A percentile compares a stretch with the other conserved stretches of the same genome.
phyloP scores from a whole-genome alignment of 164 flowering plant genomes.

The Chloranthus sessilifolius region DNA sequence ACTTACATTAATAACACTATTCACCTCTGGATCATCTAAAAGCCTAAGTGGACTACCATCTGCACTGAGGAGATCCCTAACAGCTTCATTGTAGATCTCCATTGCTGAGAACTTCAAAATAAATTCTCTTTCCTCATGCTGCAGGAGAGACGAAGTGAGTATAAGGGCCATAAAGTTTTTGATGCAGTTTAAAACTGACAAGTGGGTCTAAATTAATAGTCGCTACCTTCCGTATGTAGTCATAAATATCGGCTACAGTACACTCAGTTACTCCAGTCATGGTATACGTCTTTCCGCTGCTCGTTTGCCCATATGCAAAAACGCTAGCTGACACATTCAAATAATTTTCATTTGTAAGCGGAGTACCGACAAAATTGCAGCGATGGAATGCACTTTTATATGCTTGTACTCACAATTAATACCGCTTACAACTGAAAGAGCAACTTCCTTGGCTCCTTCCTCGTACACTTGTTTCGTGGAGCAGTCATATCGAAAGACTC shows the following conservation, averaged over 20 bases:
- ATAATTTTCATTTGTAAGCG: not conserved
- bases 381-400: slow-evolving; percentile 1
- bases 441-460: slow-evolving; percentile 72
- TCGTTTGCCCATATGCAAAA: slow-evolving; percentile 97
- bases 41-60: slow-evolving; percentile 75
- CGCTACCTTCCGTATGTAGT: slow-evolving; percentile 55
- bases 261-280: slow-evolving; percentile 80
- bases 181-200: not conserved
- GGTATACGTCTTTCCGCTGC: slow-evolving; percentile 98
- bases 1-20: not conserved
- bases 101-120: slow-evolving; percentile 82
- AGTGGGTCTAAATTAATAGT: not conserved
- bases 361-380: not conserved
- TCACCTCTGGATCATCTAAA: slow-evolving; percentile 97
- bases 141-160: slow-evolving; percentile 8
- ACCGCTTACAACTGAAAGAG: slow-evolving; percentile 75
- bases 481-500: slow-evolving; percentile 58
- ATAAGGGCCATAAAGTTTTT: too few species aligned
- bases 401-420: slow-evolving; percentile 64
- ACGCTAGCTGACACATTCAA: slow-evolving; percentile 53
- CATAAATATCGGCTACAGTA: slow-evolving; percentile 67
- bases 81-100: slow-evolving; percentile 94
- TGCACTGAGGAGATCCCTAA: slow-evolving; percentile 72
- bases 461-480: slow-evolving; percentile 71
- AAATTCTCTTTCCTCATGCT: slow-evolving; percentile 78